A percentile compares a stretch with the other conserved stretches of the same genome.
phyloP scores from a whole-genome alignment of 345 rosid species.

The Brassica nigra region DNA sequence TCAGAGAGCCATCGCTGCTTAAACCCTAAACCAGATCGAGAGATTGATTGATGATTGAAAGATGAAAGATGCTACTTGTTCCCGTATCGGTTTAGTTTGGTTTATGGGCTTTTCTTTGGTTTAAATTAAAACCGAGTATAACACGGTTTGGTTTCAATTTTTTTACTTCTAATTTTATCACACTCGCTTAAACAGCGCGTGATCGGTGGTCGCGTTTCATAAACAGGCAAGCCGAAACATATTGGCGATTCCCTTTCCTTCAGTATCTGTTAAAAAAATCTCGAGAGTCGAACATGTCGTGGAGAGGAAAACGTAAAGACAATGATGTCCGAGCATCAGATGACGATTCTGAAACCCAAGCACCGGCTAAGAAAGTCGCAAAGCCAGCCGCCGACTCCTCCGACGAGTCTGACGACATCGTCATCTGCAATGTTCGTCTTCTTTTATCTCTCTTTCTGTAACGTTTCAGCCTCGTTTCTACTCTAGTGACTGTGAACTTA shows the following conservation, averaged over 20 bases:
- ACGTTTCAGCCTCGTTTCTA: neutral
- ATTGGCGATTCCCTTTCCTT: conserved; percentile 7
- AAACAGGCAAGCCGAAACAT: neutral
- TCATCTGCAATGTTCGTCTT: conserved; percentile 68
- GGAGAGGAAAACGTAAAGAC: conserved; percentile 78
- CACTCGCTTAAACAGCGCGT: conserved; percentile 37
- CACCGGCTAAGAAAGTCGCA: conserved; percentile 65
- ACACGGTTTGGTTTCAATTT: neutral
- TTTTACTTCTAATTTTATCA: neutral
- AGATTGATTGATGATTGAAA: neutral
- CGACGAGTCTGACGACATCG: conserved; percentile 66
- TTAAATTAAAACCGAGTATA: neutral
- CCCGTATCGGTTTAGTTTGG: conserved; percentile 5
- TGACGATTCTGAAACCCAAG: conserved; percentile 56
- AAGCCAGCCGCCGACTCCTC: conserved; percentile 52
- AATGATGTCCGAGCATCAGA: conserved; percentile 55
- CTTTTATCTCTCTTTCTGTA: neutral
- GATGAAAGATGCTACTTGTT: neutral
- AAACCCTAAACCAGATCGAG: conserved; percentile 42
- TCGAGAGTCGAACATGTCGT: conserved; percentile 50
- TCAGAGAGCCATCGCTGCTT: conserved; percentile 25
- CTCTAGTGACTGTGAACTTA: neutral
- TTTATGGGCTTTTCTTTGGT: neutral
- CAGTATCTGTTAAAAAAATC: neutral
- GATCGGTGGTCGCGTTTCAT: conserved; percentile 15